These are phyloP conservation scores for Colletotrichum zoysiae DNA, from an alignment of 2,329 filamentous ascomycete genomes.

Conservation along the genomic window DNA sequence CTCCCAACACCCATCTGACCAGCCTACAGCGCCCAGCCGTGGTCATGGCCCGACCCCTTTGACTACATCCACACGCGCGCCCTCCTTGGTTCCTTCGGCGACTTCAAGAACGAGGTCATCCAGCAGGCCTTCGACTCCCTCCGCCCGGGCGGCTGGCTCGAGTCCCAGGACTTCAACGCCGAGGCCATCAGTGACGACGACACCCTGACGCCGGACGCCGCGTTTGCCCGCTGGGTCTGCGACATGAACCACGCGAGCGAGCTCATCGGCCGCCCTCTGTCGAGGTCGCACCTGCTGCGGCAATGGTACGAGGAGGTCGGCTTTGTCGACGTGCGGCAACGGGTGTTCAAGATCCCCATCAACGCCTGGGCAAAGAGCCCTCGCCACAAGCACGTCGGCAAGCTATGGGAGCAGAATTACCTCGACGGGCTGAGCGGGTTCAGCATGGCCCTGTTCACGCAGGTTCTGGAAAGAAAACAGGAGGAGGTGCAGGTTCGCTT, in stretches of 20 bases:
- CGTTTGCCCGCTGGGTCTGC: slow-evolving; percentile 56
- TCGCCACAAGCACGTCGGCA: slow-evolving; percentile 57
- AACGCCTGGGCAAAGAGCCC: slow-evolving; percentile 66
- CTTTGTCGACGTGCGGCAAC: slow-evolving; percentile 67
- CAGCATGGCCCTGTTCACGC: slow-evolving; percentile 56
- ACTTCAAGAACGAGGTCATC: slow-evolving; percentile 64
- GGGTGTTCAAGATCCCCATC: slow-evolving; percentile 65
- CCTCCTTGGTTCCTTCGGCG: slow-evolving; percentile 63
- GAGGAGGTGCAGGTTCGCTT: slow-evolving; percentile 63
- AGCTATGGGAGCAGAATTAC: slow-evolving; percentile 60
- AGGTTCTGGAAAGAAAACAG: slow-evolving; percentile 55
- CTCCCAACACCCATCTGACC: slow-evolving; percentile 5
- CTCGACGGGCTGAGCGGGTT: slow-evolving; percentile 60
- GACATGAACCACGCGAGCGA: slow-evolving; percentile 56
- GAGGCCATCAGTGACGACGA: slow-evolving; percentile 59
- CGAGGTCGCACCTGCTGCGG: slow-evolving; percentile 51
- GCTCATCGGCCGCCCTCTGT: slow-evolving; percentile 53
- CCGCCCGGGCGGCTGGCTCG: slow-evolving; percentile 66
- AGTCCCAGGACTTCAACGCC: slow-evolving; percentile 63
- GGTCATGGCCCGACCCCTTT: slow-evolving; percentile 66
- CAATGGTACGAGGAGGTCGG: slow-evolving; percentile 61
- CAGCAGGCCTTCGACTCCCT: slow-evolving; percentile 63
- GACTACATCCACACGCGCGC: slow-evolving; percentile 68
- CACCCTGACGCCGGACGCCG: slow-evolving; percentile 54
- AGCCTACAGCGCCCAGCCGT: slow-evolving; percentile 58